Evolutionary conservation across 768 basidiomycete species (phyloP).

Genomic region (Lactifluus echinatus): DNA sequence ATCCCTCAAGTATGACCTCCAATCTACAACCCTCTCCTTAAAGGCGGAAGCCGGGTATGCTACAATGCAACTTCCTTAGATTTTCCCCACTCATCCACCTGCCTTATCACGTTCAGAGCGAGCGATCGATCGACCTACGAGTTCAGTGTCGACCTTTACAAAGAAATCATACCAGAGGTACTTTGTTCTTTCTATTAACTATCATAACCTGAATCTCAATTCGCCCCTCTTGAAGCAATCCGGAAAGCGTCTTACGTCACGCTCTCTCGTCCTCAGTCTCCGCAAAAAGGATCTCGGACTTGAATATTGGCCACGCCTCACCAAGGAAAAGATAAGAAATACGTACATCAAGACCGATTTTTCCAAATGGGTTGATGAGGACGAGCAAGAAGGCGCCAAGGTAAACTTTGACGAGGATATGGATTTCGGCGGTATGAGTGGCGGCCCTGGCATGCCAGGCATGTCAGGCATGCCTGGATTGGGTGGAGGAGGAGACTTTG

Average conservation of each 20-base stretch:
- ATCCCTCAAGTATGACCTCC: constrained; percentile 53
- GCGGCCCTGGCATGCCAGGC: constrained; percentile 27
- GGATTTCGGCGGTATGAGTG: constrained; percentile 26
- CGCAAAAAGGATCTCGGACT: constrained; percentile 69
- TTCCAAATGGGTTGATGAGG: constrained; percentile 93
- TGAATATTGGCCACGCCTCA: constrained; percentile 91
- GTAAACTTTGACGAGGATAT: constrained; percentile 39
- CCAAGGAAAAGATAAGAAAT: constrained; percentile 76
- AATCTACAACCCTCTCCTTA: constrained; percentile 50
- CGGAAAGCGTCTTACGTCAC: constrained; percentile 51
- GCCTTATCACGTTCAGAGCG: background rate
- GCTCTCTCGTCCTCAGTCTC: constrained; percentile 57
- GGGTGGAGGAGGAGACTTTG: constrained; percentile 43
- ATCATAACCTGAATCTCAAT: background rate
- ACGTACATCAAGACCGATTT: constrained; percentile 93
- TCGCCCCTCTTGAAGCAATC: constrained; percentile 38
- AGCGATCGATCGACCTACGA: constrained; percentile 34
- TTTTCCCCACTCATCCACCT: background rate
- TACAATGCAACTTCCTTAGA: background rate
- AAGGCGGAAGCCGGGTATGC: constrained; percentile 60
- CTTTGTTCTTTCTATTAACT: constrained; percentile 16
- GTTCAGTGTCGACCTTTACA: constrained; percentile 70
- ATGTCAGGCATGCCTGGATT: constrained; percentile 47
- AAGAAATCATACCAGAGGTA: constrained; percentile 71
- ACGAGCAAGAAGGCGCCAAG: constrained; percentile 74